phyloP scores from a whole-genome alignment of 306 rosid species.

The Citrullus mucosospermus region DNA sequence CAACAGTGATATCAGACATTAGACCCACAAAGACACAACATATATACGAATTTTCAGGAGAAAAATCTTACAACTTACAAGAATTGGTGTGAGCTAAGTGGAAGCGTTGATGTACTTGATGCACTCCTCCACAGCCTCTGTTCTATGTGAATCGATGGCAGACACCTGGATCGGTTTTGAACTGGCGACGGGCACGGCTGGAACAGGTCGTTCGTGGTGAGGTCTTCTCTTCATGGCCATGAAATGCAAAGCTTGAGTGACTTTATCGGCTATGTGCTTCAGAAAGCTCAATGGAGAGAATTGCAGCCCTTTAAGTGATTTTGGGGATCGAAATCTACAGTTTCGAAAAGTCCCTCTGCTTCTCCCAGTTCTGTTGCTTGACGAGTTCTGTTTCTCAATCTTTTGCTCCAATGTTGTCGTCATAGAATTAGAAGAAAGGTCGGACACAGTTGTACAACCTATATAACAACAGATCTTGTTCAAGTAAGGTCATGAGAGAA shows the following conservation, averaged over 20 bases:
- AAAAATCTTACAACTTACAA: background rate
- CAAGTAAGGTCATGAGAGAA: background rate
- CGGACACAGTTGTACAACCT: background rate
- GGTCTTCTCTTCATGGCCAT: slow-evolving; percentile 21
- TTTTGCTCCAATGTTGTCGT: background rate
- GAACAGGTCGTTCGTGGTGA: slow-evolving; percentile 13
- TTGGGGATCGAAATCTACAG: slow-evolving; percentile 12
- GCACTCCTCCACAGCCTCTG: slow-evolving; percentile 80
- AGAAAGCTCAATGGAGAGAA: slow-evolving; percentile 31
- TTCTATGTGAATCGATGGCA: slow-evolving; percentile 42
- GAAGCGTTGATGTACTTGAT: slow-evolving; percentile 75
- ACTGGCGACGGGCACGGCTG: slow-evolving; percentile 9
- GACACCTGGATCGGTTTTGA: slow-evolving; percentile 26
- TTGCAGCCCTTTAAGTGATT: slow-evolving; percentile 18
- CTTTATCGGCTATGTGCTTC: slow-evolving; percentile 44
- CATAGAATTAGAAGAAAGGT: slow-evolving; percentile 4
- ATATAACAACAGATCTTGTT: no score
- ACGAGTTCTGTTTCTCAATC: slow-evolving; percentile 16
- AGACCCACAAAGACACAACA: background rate
- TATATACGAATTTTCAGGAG: background rate
- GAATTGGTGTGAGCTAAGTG: slow-evolving; percentile 29
- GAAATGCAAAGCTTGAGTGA: slow-evolving; percentile 31
- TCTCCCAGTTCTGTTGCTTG: slow-evolving; percentile 11
- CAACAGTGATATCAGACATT: background rate
- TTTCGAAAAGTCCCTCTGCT: slow-evolving; percentile 3